These are phyloP conservation scores for Leptographium lundbergii DNA, from an alignment of 2,329 filamentous ascomycete genomes.

Conservation along the genomic window DNA sequence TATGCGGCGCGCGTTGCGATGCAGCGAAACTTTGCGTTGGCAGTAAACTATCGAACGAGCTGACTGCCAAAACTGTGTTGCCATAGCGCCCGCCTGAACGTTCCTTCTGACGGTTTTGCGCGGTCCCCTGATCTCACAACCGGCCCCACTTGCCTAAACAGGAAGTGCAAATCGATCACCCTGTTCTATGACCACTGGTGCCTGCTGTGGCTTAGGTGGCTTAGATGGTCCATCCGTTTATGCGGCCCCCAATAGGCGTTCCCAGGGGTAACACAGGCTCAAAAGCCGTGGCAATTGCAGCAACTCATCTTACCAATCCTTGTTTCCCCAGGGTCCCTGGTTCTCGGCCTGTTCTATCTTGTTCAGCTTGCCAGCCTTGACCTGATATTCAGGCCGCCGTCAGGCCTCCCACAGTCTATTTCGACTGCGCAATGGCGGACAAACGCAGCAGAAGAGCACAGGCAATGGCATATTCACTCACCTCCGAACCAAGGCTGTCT, in stretches of 20 bases:
- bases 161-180: no score
- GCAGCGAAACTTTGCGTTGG: no score
- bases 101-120: no score
- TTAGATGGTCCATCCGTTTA: neutral
- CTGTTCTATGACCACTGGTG: neutral
- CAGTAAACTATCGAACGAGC: no score
- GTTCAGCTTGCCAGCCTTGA: neutral
- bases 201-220: neutral
- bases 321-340: neutral
- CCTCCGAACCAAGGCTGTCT: no score
- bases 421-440: neutral
- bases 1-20: no score
- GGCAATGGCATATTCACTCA: neutral
- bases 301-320: slow-evolving; percentile 18
- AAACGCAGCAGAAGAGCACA: neutral
- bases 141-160: no score
- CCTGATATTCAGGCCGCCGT: neutral
- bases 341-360: no score
- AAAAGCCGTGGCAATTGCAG: neutral
- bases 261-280: neutral
- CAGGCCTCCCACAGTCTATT: neutral
- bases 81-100: no score
- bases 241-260: neutral
- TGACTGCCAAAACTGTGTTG: no score
- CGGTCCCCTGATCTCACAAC: no score